Evolutionary conservation across 805 yeast species (phyloP).

Genomic region (Groenewaldozyma tartarivorans): DNA sequence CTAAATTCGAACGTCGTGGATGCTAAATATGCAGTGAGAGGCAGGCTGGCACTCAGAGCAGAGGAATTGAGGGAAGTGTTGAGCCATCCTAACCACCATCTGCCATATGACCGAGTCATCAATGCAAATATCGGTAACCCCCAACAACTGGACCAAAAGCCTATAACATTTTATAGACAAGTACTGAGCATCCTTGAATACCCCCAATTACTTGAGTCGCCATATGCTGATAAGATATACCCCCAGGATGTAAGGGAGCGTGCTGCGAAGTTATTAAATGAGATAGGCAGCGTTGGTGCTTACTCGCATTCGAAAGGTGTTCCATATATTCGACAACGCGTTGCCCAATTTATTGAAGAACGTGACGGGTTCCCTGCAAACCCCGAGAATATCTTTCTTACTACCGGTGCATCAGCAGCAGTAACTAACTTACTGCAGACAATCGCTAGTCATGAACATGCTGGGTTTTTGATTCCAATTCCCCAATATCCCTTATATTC

Average conservation of each 20-base stretch:
- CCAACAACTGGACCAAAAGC: conserved; percentile 90
- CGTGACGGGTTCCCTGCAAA: conserved; percentile 70
- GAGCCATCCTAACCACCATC: conserved; percentile 42
- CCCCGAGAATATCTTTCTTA: conserved; percentile 69
- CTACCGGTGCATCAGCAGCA: conserved; percentile 93
- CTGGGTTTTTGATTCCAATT: conserved; percentile 78
- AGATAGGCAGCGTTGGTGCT: conserved; percentile 84
- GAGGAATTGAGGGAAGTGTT: conserved; percentile 65
- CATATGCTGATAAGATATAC: conserved; percentile 22
- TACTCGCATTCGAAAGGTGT: conserved; percentile 93
- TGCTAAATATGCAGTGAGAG: conserved; percentile 96
- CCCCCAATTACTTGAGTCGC: conserved; percentile 50
- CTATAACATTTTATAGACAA: conserved; percentile 91
- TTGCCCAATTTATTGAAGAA: conserved; percentile 66
- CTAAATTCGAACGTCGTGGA: conserved; percentile 65
- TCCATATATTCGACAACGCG: conserved; percentile 55
- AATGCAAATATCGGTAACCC: conserved; percentile 97
- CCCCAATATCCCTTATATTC: conserved; percentile 98
- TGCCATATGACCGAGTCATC: conserved; percentile 72
- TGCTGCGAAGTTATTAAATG: conserved; percentile 49
- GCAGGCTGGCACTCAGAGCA: conserved; percentile 86
- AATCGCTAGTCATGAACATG: conserved; percentile 52
- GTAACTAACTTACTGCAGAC: conserved; percentile 72
- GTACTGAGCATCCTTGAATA: conserved; percentile 79
- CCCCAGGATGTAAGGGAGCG: conserved; percentile 68